Conservation (phyloP, 192 early-diverging fungal genomes). For the Mortierella antarctica region DNA sequence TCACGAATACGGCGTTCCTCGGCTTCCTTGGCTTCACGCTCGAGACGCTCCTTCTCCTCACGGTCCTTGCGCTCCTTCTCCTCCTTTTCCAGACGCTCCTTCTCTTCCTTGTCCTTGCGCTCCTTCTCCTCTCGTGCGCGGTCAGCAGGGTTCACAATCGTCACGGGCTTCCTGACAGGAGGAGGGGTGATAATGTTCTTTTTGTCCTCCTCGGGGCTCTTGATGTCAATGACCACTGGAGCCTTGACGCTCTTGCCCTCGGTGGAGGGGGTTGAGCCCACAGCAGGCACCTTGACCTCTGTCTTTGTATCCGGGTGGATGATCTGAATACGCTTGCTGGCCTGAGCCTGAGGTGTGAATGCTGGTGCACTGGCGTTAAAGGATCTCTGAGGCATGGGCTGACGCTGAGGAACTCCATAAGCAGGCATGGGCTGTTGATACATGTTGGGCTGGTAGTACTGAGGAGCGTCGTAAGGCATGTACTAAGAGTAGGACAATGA, state of each 20-base stretch:
- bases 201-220: conserved; percentile 50
- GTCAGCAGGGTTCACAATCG: conserved; percentile 63
- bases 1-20: conserved; percentile 41
- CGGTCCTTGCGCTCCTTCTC: conserved; percentile 50
- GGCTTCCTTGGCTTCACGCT: conserved; percentile 40
- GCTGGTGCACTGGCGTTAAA: conserved; percentile 25
- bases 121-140: conserved; percentile 57
- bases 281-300: conserved; percentile 67
- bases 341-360: conserved; percentile 48
- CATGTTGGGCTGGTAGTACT: conserved; percentile 31
- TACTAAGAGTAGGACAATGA: conserved; percentile 14
- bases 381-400: conserved; percentile 33
- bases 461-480: conserved; percentile 20
- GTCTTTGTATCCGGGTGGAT: conserved; percentile 80
- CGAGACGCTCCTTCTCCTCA: conserved; percentile 46
- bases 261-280: conserved; percentile 31
- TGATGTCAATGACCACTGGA: conserved; percentile 30
- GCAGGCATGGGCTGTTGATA: conserved; percentile 45
- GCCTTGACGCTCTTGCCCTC: conserved; percentile 38
- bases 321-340: conserved; percentile 74
- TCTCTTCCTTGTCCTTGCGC: conserved; percentile 58
- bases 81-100: conserved; percentile 45
- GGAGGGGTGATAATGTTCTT: conserved; percentile 41
- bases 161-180: conserved; percentile 49
- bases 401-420: conserved; percentile 43